A percentile compares a stretch with the other conserved stretches of the same genome.
These are phyloP conservation scores for Aristolochia californica DNA, from an alignment of 164 flowering plant species.

Conservation along the genomic window DNA sequence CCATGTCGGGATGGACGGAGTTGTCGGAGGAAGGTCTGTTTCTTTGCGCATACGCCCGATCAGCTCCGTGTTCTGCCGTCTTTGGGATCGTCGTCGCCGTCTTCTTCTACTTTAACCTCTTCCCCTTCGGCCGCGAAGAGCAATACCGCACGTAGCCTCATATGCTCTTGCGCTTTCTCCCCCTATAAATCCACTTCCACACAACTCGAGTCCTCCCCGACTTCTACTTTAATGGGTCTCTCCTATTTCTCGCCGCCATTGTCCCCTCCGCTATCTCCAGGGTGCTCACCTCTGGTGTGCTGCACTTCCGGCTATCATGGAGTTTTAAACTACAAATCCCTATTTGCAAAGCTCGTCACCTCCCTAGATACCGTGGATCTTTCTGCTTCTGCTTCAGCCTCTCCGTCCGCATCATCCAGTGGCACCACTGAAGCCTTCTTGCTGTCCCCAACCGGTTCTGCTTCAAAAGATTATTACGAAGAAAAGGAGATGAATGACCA, in stretches of 20 bases:
- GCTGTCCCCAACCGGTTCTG: too few species aligned
- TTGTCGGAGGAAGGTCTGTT: constrained; percentile 70
- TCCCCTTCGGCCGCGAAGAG: too few species aligned
- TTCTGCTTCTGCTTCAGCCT: not conserved
- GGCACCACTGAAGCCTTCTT: too few species aligned
- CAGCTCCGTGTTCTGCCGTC: constrained; percentile 51
- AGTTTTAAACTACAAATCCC: not conserved
- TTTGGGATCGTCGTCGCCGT: constrained; percentile 7
- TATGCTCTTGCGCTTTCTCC: too few species aligned
- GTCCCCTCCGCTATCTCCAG: not conserved
- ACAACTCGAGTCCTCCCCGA: constrained; percentile 2
- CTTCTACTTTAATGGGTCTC: not conserved
- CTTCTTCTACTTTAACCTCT: constrained; percentile 31
- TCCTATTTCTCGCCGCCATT: constrained; percentile 8
- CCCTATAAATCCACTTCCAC: not conserved
- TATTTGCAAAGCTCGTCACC: not conserved
- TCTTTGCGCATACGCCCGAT: constrained; percentile 73
- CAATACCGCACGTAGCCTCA: too few species aligned
- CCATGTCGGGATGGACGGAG: constrained; percentile 72
- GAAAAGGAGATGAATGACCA: not conserved
- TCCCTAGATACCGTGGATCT: constrained; percentile 6
- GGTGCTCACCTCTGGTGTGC: too few species aligned
- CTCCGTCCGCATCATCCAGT: too few species aligned
- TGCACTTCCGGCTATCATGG: too few species aligned
- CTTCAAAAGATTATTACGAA: too few species aligned